Base-by-base conservation (phyloP, 2,329 filamentous ascomycete genomes). In the Aspergillus ruber region DNA sequence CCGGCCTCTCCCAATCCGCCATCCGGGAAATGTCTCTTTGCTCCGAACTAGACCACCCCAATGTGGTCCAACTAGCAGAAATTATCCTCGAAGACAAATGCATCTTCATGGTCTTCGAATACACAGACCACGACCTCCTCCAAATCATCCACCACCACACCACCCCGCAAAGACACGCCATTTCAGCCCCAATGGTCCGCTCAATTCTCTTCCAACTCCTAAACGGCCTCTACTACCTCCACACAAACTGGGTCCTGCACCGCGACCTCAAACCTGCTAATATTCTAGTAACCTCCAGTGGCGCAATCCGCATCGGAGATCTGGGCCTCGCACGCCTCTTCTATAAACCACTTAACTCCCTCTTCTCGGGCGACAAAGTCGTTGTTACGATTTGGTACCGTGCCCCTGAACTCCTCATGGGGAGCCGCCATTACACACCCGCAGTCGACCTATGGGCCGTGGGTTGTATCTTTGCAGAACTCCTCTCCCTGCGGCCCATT, bases 311-410 rank as follows among this genome's bases (percentile, higher is more conserved):
- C 65, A 95, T 98, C 55, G 93, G 93, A 36, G 93, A 98, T 68
- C 74, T 98, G 36, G 93, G 93, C 2, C 79, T 98, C 1, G 93
- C 93, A 6, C 84, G 93, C 15, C 77, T 96, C 2, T 97, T 97
- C 69, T 86, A 93, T 72, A 96, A 97, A 64, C 93, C 93, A 0
- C 74, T 97, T 1, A 89, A 95, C 61, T 88, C 88, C 0, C 79
- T 98, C 1, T 98, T 93, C 68, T 87, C 83, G 15, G 93, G 93
- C 45, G 93, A 98, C 59, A 98, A 98, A 66, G 93, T 98, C 2
- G 93, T 98, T 45, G 93, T 98, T 12, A 98, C 93, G 0, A 98
- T 98, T 53, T 98, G 93, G 93, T 98, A 98, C 62, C 88, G 93
- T 18, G 93, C 93, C 0, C 93, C 93, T 0, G 93, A 98, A 68